Conservation (phyloP, 169 alveolate genomes). For the Cryptosporidium ryanae region DNA sequence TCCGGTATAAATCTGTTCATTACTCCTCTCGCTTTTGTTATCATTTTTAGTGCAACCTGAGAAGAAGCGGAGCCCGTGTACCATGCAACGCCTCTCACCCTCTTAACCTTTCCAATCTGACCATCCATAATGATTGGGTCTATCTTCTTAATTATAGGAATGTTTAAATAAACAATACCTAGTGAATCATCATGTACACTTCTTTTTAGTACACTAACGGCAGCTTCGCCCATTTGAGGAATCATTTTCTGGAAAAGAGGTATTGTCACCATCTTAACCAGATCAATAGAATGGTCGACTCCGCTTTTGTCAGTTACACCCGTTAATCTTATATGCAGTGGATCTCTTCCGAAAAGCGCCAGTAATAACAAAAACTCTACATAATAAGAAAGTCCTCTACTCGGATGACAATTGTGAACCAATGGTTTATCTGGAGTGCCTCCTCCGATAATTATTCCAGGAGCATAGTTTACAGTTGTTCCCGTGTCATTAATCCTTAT, state of each 20-base stretch:
- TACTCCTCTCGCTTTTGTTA: constrained; percentile 84
- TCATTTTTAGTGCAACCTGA: constrained; percentile 81
- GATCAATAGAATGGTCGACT: constrained; percentile 79
- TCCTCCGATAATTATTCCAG: constrained; percentile 88
- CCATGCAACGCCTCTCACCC: constrained; percentile 88
- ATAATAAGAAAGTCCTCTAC: constrained; percentile 85
- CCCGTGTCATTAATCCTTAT: constrained; percentile 88
- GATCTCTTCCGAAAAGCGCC: constrained; percentile 84
- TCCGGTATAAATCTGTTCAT: constrained; percentile 90
- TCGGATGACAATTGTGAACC: constrained; percentile 83
- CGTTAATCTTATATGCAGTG: constrained; percentile 79
- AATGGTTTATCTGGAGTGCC: constrained; percentile 75
- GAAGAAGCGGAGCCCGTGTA: constrained; percentile 83
- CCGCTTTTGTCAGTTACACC: constrained; percentile 87
- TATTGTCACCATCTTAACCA: constrained; percentile 76
- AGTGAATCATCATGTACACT: constrained; percentile 84
- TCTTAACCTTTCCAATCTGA: constrained; percentile 83
- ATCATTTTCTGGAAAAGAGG: constrained; percentile 83
- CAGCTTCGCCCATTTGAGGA: constrained; percentile 80
- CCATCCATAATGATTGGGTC: constrained; percentile 84
- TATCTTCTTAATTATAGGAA: constrained; percentile 79
- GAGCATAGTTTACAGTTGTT: constrained; percentile 84
- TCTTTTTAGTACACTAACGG: constrained; percentile 81
- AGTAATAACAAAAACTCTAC: constrained; percentile 84
- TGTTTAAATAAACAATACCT: constrained; percentile 83